phyloP scores from a whole-genome alignment of 805 yeast genomes.

The Nakazawaea ernobii region DNA sequence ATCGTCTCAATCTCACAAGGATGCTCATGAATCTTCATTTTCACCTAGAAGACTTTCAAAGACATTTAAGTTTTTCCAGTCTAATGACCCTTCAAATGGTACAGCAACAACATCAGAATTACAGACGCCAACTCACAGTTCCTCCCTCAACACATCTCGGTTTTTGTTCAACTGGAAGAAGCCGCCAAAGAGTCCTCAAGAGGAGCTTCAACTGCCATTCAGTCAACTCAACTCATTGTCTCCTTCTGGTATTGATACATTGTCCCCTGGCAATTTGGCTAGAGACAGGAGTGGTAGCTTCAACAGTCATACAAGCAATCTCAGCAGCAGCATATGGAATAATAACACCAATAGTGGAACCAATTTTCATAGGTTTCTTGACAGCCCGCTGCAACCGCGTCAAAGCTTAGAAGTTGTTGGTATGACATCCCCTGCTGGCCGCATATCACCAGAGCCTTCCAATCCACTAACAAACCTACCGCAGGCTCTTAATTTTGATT shows the following conservation, averaged over 20 bases:
- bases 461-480: not conserved
- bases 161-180: constrained; percentile 10
- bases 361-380: constrained; percentile 3
- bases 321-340: constrained; percentile 28
- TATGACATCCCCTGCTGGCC: not conserved
- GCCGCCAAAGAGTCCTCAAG: constrained; percentile 2
- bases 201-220: constrained; percentile 3
- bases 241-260: not conserved
- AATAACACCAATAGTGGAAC: constrained; percentile 11
- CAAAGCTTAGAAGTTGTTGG: not conserved
- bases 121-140: constrained; percentile 1
- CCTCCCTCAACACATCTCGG: constrained; percentile 7
- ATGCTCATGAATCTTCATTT: constrained; percentile 14
- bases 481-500: not conserved
- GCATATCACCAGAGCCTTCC: not conserved
- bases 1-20: not conserved
- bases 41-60: constrained; percentile 26
- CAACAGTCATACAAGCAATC: constrained; percentile 12
- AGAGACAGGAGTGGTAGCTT: constrained; percentile 29
- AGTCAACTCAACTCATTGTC: not conserved
- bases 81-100: constrained; percentile 1
- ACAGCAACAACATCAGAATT: not conserved
- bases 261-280: not conserved
- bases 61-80: constrained; percentile 22
- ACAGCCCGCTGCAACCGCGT: constrained; percentile 1